Evolutionary conservation across 768 basidiomycete species (phyloP), one percentile per base, ranked within the genome.

Genomic region (Pilatotrama ljubarskyi): DNA sequence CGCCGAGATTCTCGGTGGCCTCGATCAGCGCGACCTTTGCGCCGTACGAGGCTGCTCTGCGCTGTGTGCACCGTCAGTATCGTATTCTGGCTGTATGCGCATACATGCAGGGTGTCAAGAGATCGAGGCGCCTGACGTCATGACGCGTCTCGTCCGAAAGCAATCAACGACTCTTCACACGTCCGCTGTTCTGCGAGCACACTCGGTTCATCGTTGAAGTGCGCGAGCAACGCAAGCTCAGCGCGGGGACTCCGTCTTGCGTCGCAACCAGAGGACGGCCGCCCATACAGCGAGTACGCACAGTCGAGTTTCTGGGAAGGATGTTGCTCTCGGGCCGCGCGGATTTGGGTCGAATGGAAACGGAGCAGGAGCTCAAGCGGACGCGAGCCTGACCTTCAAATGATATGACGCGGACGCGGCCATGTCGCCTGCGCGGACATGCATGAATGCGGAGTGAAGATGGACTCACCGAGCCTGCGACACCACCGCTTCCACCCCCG

Each of bases 1-100:
- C 97, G 35, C 97, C 97, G 2, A 95, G 81, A 40, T 82, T 70
- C 10, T 84, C 82, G 5, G 85, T 83, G 44, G 77, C 80, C 71
- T 99, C 97, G 15, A 98, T 84, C 25, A 98, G 76, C 13, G 95
- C 96, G 52, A 93, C 93, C 74, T 95, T 96, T 73, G 90, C 92
- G 40, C 95, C 95, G 73, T 98, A 95, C 17, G 81, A 80, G 17
- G 92, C 92, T 14, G 96, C 97, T 56, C 97, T 86, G 61, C 97
- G 84, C 94, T 97, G 66, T 32, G 29, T n/a, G 24, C 36, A 55
- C 44, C 37, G 51, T 65, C 48, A 55, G 50, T n/a, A 29, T 24
- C 15, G 13, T 4, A 26, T 24, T 36, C 11, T 9, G 9, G 5
- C 1, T 18, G 37, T 18, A 17, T 41, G 9, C 35, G 36, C 5